A percentile compares a stretch with the other conserved stretches of the same genome.
phyloP scores from a whole-genome alignment of 2,329 filamentous ascomycete species.

The Pyricularia pennisetigena region DNA sequence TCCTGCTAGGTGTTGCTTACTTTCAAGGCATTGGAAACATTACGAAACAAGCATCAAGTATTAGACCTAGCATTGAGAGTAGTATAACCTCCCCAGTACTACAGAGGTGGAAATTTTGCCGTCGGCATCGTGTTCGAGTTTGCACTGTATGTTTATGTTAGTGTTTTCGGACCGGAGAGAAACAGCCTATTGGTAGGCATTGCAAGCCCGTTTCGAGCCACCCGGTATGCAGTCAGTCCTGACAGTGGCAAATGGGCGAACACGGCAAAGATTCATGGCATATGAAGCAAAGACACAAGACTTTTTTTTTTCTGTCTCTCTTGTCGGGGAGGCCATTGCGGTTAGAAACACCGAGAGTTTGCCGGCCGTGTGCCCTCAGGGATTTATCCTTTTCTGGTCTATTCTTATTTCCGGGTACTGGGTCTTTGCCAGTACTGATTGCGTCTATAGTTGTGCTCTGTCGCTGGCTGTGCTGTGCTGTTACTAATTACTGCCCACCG shows the following conservation, averaged over 20 bases:
- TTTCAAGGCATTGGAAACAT: not conserved
- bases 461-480: not conserved
- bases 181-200: too few relatives aligned
- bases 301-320: too few relatives aligned
- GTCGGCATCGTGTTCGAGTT: not conserved
- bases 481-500: not conserved
- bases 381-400: not conserved
- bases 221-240: not conserved
- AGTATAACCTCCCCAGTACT: not conserved
- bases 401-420: not conserved
- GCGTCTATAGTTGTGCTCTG: not conserved
- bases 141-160: not conserved
- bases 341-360: not conserved
- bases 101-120: not conserved
- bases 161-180: too few relatives aligned
- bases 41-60: not conserved
- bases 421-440: not conserved
- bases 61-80: not conserved
- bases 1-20: not conserved
- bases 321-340: not conserved
- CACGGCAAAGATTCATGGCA: not conserved
- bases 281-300: not conserved
- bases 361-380: not conserved
- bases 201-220: too few relatives aligned
- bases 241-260: not conserved